Base-by-base conservation (phyloP, 2,329 filamentous ascomycete species). In the Blastomyces parvus region DNA sequence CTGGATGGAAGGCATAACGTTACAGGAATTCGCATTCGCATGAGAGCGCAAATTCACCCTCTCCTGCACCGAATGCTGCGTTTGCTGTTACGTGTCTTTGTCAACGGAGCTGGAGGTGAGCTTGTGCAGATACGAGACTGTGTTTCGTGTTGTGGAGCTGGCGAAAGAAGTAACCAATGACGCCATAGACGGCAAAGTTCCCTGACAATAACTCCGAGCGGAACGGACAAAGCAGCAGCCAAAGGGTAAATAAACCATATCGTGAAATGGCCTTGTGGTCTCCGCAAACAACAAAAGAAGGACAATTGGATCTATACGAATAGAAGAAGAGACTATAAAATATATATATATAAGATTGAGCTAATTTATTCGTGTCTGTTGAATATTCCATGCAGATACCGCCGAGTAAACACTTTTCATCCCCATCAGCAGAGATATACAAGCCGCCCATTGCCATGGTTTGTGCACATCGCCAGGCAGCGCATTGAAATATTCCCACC, bases 401-500 rank as follows among this genome's bases (percentile, higher is more conserved):
- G 70, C 70, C 60, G 69, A 67, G 42, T 76, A 67, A 27, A 79
- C 50, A 53, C 72, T 72, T 61, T 72, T 78, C 75, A 79, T 76
- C 0, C 74, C 74, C 74, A 79, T 75, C 60, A 71, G 77, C 61
- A 79, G 62, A 0, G 86, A 85, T 80, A 94, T 87, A 63, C 82
- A 81, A 57, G 81, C 82, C 0, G 89, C 89, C 91, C 91, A 96
- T 67, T 89, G 81, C 88, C 88, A 93, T 0, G 90, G 89, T 62
- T 81, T 77, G 14, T 79, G 78, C 1, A 72, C 72, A 30, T 84
- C 86, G 0, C 86, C 87, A 0, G 89, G 88, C 64, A 86, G 74
- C 62, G 87, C 85, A 78, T 96, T 95, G 78, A 93, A 96, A 73
- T 94, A 96, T 77, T 97, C 92, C 92, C 92, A 97, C 2, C 91